Percentiles rank a stretch among this genome's conserved stretches.
Evolutionary conservation across 2,329 filamentous ascomycete species (phyloP).

Genomic region (Penicillium sp.): DNA sequence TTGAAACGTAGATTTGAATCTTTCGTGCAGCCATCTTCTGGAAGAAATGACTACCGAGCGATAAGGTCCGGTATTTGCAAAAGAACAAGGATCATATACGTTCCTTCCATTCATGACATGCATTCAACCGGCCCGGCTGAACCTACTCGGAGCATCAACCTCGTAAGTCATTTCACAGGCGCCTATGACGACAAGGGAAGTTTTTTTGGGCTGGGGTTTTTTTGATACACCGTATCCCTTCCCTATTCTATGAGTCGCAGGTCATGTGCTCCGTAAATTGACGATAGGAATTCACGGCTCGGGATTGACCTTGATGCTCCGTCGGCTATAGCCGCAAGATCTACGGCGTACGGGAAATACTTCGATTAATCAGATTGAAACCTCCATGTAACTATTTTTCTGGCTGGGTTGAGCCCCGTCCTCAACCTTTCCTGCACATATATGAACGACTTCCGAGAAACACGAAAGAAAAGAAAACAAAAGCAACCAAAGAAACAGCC

Average conservation of each 20-base stretch:
- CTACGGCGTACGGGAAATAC: not conserved
- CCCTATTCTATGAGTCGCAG: not conserved
- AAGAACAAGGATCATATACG: not conserved
- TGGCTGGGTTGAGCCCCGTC: not conserved
- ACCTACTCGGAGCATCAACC: not conserved
- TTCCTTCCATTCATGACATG: conserved; percentile 1
- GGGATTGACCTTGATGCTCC: not conserved
- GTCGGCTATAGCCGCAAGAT: not conserved
- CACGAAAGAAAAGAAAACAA: not conserved
- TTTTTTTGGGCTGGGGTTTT: not conserved
- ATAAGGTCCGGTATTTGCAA: not conserved
- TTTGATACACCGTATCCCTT: not conserved
- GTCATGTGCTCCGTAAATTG: not conserved
- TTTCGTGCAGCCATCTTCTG: not conserved
- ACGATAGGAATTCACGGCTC: not conserved
- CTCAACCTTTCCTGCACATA: not conserved
- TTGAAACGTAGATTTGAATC: not conserved
- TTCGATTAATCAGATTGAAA: not conserved
- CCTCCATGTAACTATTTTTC: not conserved
- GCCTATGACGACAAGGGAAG: not conserved
- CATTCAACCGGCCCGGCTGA: conserved; percentile 1
- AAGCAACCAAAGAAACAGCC: not conserved
- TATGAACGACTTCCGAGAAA: not conserved
- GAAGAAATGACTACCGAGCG: not conserved
- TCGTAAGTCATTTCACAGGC: not conserved